Evolutionary conservation across 768 basidiomycete species (phyloP).

Genomic region (Psilocybe tampanensis): DNA sequence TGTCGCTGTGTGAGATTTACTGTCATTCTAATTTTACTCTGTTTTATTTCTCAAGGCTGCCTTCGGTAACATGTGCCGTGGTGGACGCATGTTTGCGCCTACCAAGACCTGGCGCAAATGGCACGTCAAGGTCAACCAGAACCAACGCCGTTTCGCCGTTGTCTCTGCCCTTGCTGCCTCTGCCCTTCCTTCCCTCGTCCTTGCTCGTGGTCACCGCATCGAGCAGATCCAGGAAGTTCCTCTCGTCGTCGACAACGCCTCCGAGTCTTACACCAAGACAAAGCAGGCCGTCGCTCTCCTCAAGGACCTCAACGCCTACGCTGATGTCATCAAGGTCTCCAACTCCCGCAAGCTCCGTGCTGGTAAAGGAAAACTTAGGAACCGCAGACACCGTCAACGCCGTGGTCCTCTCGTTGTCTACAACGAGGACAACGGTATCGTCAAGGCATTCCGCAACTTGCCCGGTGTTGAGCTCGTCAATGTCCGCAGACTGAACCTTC

Average conservation of each 20-base stretch:
- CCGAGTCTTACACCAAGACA: conserved; percentile 93
- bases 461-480: conserved; percentile 98
- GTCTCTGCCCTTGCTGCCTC: conserved; percentile 98
- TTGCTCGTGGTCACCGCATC: conserved; percentile 98
- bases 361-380: conserved; percentile 96
- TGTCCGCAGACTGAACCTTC: conserved; percentile 92
- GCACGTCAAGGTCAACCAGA: conserved; percentile 99
- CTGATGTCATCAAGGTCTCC: conserved; percentile 95
- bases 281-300: conserved; percentile 97
- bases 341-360: conserved; percentile 98
- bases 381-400: conserved; percentile 95
- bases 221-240: conserved; percentile 97
- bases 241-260: conserved; percentile 77
- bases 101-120: conserved; percentile 99
- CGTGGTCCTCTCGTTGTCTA: conserved; percentile 97
- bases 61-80: conserved; percentile 99
- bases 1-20: neutral
- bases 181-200: conserved; percentile 95
- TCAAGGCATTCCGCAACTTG: conserved; percentile 98
- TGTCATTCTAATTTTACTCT: neutral
- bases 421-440: conserved; percentile 96
- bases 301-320: conserved; percentile 86
- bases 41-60: conserved; percentile 65
- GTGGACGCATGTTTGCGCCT: conserved; percentile 99
- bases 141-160: conserved; percentile 97